Evolutionary conservation across 2,329 filamentous ascomycete genomes (phyloP), one percentile per base, ranked within the genome.

Genomic region (Penicillium hesseltinei): DNA sequence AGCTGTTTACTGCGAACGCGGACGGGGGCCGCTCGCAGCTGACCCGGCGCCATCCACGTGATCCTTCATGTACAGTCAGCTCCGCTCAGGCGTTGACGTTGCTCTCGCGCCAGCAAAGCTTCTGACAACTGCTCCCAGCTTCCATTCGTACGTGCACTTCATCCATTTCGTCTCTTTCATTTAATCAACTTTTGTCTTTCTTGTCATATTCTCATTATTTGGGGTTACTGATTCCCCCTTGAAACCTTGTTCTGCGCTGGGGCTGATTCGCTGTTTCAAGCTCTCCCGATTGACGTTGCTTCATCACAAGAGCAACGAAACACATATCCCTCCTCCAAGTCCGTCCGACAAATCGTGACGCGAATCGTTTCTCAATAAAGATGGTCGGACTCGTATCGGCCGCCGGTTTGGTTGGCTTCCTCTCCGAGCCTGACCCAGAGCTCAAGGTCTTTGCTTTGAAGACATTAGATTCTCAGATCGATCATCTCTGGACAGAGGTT

Each of bases 341-440:
- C 47, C 27, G 54, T 54, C 47, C 45, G 58, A 6, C 45, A 52
- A 49, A 51, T 51, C 35, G 56, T 51, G 50, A 57, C 58, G 31
- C 55, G 58, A 54, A 57, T 56, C 57, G 44, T 57, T 50, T 61
- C 43, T 61, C 54, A 57, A 59, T 56, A 65, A 81, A 70, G 59
- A 99, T 97, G 94, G 90, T 94, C 74, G 91, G 90, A 75, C 85
- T 97, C 74, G 91, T 92, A 71, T 97, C 93, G 68, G 94, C 94
- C 66, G 93, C 91, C 66, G 94, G 94, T 76, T 87, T 99, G 58
- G 86, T 99, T 73, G 93, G 92, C 80, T 97, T 97, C 77, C 85
- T 99, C 62, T 89, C 91, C 66, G 94, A 99, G 74, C 92, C 95
- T 69, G 94, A 97, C 78, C 85, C 90, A 56, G 91, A 96, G 77